Evolutionary conservation across 192 early-diverging fungal species (phyloP).

Genomic region (Coemansia sp.): DNA sequence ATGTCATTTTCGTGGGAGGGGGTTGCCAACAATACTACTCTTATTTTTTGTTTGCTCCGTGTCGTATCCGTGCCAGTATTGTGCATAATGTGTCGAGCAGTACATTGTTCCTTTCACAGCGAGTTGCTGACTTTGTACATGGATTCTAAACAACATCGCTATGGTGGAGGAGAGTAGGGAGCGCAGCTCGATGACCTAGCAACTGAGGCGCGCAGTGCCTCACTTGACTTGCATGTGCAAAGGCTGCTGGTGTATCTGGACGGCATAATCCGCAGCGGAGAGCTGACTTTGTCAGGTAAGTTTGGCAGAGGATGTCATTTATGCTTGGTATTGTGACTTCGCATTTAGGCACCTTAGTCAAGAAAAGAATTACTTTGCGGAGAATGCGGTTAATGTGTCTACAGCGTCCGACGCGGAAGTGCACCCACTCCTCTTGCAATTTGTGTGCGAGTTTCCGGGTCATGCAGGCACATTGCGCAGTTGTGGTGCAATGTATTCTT

Average conservation of each 20-base stretch:
- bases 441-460: too few species aligned
- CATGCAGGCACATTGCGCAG: too few species aligned
- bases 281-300: slow-evolving; percentile 15
- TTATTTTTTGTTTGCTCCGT: too few species aligned
- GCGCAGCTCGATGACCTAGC: slow-evolving; percentile 18
- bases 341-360: neutral
- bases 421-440: too few species aligned
- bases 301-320: neutral
- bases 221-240: slow-evolving; percentile 37
- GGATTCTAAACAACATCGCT: too few species aligned
- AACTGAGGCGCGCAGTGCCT: slow-evolving; percentile 20
- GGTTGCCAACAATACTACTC: too few species aligned
- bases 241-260: slow-evolving; percentile 24
- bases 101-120: too few species aligned
- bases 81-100: too few species aligned
- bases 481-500: too few species aligned
- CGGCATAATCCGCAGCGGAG: neutral
- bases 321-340: neutral
- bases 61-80: too few species aligned
- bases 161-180: slow-evolving; percentile 18
- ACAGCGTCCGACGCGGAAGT: too few species aligned
- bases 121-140: neutral
- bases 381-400: neutral
- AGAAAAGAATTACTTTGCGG: neutral
- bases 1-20: too few species aligned